A percentile compares a stretch with the other conserved stretches of the same genome.
Evolutionary conservation across 2,329 filamentous ascomycete species (phyloP).

Genomic region (Hypoxylon sp.): DNA sequence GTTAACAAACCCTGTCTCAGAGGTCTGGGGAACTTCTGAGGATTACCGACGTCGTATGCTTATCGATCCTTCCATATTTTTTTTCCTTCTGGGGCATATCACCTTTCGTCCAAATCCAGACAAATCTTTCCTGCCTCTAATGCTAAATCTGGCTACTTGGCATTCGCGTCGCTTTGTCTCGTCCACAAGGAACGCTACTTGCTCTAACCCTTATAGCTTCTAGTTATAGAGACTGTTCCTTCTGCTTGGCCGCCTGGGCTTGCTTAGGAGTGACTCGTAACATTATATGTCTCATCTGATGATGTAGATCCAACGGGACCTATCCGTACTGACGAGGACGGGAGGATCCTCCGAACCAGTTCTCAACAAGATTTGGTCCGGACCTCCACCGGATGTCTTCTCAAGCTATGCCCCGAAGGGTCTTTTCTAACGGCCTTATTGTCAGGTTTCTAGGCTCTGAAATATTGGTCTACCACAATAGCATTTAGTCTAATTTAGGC

Average conservation of each 20-base stretch:
- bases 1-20: not conserved
- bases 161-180: slow-evolving; percentile 19
- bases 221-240: not conserved
- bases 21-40: slow-evolving; percentile 10
- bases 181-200: slow-evolving; percentile 15
- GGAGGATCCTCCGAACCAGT: slow-evolving; percentile 21
- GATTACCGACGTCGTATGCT: slow-evolving; percentile 33
- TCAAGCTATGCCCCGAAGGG: not conserved
- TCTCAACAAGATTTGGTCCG: slow-evolving; percentile 3
- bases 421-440: not conserved
- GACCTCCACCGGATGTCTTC: slow-evolving; percentile 8
- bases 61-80: slow-evolving; percentile 40
- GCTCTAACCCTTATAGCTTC: not conserved
- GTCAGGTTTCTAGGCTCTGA: not conserved
- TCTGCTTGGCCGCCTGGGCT: not conserved
- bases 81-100: not conserved
- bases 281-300: slow-evolving; percentile 3
- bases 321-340: slow-evolving; percentile 10
- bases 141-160: slow-evolving; percentile 11
- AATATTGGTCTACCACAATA: not conserved
- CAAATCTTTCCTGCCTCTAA: slow-evolving; percentile 6
- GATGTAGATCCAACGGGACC: not conserved
- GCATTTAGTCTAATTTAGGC: not conserved
- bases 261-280: not conserved
- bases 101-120: not conserved